Percentiles rank a stretch among this genome's conserved stretches.
These are phyloP conservation scores for Cutaneotrichosporon cavernicola DNA, from an alignment of 1,284 basidiomycete genomes.

Conservation along the genomic window DNA sequence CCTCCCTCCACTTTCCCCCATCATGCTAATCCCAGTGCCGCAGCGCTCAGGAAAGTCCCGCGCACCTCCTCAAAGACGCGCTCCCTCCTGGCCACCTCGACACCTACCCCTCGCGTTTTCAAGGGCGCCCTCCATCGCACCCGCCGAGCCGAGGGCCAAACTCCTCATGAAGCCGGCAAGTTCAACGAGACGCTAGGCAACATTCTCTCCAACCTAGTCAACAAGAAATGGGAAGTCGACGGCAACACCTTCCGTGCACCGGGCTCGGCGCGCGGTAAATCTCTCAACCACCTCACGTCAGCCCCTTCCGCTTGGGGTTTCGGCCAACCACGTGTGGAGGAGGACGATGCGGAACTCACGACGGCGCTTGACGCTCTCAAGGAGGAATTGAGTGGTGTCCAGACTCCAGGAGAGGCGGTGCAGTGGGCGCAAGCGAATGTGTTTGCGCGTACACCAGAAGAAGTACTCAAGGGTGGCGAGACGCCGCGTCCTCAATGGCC, in stretches of 20 bases:
- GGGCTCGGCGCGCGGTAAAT: background rate
- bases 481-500: conserved; percentile 49
- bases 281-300: background rate
- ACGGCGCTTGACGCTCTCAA: conserved; percentile 65
- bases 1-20: background rate
- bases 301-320: conserved; percentile 11
- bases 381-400: conserved; percentile 70
- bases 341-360: conserved; percentile 29
- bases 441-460: conserved; percentile 59
- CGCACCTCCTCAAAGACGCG: background rate
- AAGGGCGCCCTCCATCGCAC: conserved; percentile 6
- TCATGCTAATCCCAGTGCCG: conserved; percentile 11
- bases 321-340: conserved; percentile 19
- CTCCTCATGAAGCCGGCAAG: conserved; percentile 34
- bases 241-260: background rate
- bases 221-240: conserved; percentile 5
- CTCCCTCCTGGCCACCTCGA: conserved; percentile 10
- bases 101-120: conserved; percentile 11
- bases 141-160: conserved; percentile 33
- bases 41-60: background rate
- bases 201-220: background rate
- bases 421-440: conserved; percentile 72
- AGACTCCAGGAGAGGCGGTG: conserved; percentile 69
- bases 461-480: conserved; percentile 50
- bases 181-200: conserved; percentile 32